These are phyloP conservation scores for Teratosphaeria destructans DNA, from an alignment of 2,329 filamentous ascomycete species.

Conservation along the genomic window DNA sequence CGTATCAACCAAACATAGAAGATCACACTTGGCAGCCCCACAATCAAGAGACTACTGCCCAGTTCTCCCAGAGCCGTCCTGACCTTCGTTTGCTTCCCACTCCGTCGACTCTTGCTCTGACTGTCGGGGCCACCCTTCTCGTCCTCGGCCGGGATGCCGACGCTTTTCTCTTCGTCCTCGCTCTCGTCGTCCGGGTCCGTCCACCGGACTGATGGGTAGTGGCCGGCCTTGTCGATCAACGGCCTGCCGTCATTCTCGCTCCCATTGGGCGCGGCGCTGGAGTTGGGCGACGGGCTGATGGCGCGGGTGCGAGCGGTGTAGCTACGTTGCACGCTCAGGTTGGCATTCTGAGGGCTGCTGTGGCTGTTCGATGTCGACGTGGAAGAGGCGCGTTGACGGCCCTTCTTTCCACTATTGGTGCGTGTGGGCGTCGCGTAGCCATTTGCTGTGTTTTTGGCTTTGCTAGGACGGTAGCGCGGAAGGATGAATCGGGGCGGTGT, in stretches of 20 bases:
- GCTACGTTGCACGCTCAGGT: slow-evolving; percentile 21
- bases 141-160: slow-evolving; percentile 2
- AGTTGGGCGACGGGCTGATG: slow-evolving; percentile 23
- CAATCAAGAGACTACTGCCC: slow-evolving; percentile 49
- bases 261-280: slow-evolving; percentile 3
- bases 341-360: slow-evolving; percentile 10
- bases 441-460: slow-evolving; percentile 12
- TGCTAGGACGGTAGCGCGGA: slow-evolving; percentile 5
- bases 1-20: slow-evolving; percentile 60
- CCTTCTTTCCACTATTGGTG: slow-evolving; percentile 12
- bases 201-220: slow-evolving; percentile 25
- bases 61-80: slow-evolving; percentile 42
- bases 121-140: slow-evolving; percentile 13
- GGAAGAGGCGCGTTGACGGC: slow-evolving; percentile 23
- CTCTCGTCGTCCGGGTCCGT: slow-evolving; percentile 20
- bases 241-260: slow-evolving; percentile 17
- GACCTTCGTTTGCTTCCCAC: slow-evolving; percentile 37
- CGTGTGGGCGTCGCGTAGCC: slow-evolving; percentile 14
- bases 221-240: slow-evolving; percentile 34
- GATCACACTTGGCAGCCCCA: slow-evolving; percentile 51
- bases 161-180: slow-evolving; percentile 13
- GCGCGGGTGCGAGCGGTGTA: slow-evolving; percentile 27
- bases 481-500: slow-evolving; percentile 3
- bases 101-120: slow-evolving; percentile 20
- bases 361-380: slow-evolving; percentile 22